Evolutionary conservation across 2,329 filamentous ascomycete genomes (phyloP), one percentile per base, ranked within the genome.

Genomic region (Aspergillus quadrilineatus): DNA sequence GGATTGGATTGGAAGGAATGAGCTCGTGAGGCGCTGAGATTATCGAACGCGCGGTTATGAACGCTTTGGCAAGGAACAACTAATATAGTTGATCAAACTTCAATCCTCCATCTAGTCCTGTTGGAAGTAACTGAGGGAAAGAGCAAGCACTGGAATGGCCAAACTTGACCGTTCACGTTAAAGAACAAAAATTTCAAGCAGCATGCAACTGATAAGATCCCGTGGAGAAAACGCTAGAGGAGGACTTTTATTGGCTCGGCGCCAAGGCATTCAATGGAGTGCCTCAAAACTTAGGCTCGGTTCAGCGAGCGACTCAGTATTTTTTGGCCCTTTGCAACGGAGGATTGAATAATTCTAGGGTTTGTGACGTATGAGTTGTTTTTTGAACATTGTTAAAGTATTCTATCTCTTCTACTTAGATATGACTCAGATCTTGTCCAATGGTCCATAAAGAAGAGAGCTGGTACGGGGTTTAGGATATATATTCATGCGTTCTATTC

Each of bases 111-210:
- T 14, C 2, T 37, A 14, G 1, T 14, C 2, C 34, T 14, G 10
- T 4, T 14, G 10, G 12, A 37, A 37, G 34, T 14, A 37, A 37
- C 9, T 10, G 22, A 42, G n/a, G 39, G n/a, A 22, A 22, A 42
- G 4, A 41, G 39, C 6, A 26, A 14, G 6, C n/a, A 42, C 39
- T 14, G 39, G 14, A 42, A n/a, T n/a, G n/a, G n/a, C n/a, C 39
- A 10, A 10, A 7, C 39, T 42, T 14, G 15, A 22, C 34, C 36
- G 44, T 47, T 47, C 32, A 22, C 44, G 28, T 45, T 4, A 44
- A 44, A n/a, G 30, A 47, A 34, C 44, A 47, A 47, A 47, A 47
- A 47, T 22, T 34, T 47, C 10, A 44, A 44, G 30, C 10, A 47
- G 44, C 44, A 4, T 22, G 44, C 7, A 7, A 34, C 14, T 6